Evolutionary conservation across 306 rosid species (phyloP), one percentile per base, ranked within the genome.

Genomic region (Chamaecrista fasciculata): DNA sequence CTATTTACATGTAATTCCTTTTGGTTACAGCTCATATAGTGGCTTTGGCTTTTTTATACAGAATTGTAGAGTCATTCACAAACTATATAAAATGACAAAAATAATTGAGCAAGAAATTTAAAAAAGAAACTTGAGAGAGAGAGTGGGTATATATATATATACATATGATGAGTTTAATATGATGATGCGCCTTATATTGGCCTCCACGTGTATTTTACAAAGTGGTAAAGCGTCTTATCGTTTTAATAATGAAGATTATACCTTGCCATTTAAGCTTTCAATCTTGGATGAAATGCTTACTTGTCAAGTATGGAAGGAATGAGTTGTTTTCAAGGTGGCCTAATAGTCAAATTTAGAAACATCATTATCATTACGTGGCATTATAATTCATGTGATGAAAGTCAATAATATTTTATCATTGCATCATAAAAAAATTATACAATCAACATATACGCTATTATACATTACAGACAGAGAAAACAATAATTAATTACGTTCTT

Each of bases 31-130:
- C 19, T 60, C 29, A 11, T 40, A n/a, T 25, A 33, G 66, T 34
- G 18, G n/a, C 69, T 39, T 43, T 63, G 24, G 53, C 69, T 43
- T 63, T 14, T 24, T 15, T 9, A 23, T 9, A n/a, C 24, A 63
- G 40, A 63, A 15, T 63, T 10, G 12, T 29, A n/a, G 42, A 37
- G 20, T 6, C 68, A 40, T 23, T 58, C 48, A 12, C 23, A 12
- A 5, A 39, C 21, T 36, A 5, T 3, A 66, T 60, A 66, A 51
- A 11, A 21, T 23, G 73, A 20, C 9, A 0, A 73, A 46, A 81
- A 73, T 66, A 73, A 77, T 81, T 73, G 71, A 73, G 68, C 23
- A 50, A 39, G 33, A 65, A 66, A 28, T n/a, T n/a, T n/a, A 15
- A 20, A 64, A 49, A 20, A 62, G 26, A 57, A 74, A 74, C 63